phyloP scores from a whole-genome alignment of 495 filamentous ascomycete genomes.

The Xylaria castorea region DNA sequence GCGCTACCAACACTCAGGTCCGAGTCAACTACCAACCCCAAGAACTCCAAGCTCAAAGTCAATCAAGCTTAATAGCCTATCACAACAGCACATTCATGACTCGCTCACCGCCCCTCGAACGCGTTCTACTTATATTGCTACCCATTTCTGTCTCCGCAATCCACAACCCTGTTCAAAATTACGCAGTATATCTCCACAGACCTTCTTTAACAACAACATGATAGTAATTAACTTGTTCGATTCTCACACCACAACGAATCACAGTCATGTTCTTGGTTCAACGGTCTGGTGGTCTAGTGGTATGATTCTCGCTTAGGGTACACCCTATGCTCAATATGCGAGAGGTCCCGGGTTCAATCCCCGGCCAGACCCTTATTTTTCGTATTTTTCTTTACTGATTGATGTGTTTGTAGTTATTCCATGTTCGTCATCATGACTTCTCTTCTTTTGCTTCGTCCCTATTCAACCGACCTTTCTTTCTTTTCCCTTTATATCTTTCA shows the following conservation, averaged over 20 bases:
- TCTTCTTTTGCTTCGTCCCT: not conserved
- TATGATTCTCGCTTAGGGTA: slow-evolving; percentile 31
- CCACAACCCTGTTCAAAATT: not conserved
- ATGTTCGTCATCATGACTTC: not conserved
- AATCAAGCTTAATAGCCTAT: not conserved
- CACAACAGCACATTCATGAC: not conserved
- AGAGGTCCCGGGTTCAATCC: slow-evolving; percentile 32
- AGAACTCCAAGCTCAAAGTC: not conserved
- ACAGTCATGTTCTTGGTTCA: not conserved
- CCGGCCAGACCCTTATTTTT: slow-evolving; percentile 27
- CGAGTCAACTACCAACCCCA: not conserved
- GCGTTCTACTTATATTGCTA: not conserved
- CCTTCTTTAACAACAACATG: not conserved
- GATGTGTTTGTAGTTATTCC: not conserved
- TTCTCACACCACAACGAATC: not conserved
- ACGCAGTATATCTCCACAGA: not conserved
- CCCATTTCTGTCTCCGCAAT: not conserved
- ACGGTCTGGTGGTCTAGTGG: slow-evolving; percentile 30
- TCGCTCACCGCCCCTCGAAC: not conserved
- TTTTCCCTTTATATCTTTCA: not conserved
- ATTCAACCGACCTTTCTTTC: not conserved
- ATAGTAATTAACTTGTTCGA: not conserved
- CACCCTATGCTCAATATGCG: slow-evolving; percentile 26
- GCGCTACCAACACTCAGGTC: not conserved
- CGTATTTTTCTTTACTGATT: not conserved